Conservation (phyloP, 2,329 filamentous ascomycete species). For the Sporothrix protearum region DNA sequence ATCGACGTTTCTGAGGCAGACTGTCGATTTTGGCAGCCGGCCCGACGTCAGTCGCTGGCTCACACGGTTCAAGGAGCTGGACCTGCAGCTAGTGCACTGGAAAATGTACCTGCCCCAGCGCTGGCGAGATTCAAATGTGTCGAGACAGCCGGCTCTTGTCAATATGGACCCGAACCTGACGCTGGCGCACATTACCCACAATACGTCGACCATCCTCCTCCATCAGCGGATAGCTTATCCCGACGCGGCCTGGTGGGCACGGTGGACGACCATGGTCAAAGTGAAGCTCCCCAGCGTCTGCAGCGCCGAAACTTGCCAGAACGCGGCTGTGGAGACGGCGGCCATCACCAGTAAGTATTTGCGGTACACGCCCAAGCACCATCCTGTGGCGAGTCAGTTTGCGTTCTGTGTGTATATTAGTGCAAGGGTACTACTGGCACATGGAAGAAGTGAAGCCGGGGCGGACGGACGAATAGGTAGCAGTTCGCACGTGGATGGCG, state of each 20-base stretch:
- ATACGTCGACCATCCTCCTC: slow-evolving; percentile 48
- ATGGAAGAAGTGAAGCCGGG: slow-evolving; percentile 27
- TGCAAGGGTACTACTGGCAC: slow-evolving; percentile 39
- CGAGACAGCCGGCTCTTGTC: slow-evolving; percentile 31
- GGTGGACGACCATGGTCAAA: slow-evolving; percentile 21
- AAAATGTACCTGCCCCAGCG: slow-evolving; percentile 30
- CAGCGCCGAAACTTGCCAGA: slow-evolving; percentile 48
- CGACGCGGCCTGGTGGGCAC: slow-evolving; percentile 31
- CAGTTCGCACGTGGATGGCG: not conserved
- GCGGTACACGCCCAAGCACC: slow-evolving; percentile 35
- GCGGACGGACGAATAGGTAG: not conserved
- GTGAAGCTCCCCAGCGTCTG: slow-evolving; percentile 43
- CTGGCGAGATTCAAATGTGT: slow-evolving; percentile 37
- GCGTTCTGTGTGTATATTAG: slow-evolving; percentile 47
- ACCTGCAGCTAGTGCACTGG: slow-evolving; percentile 38
- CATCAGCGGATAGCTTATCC: slow-evolving; percentile 50
- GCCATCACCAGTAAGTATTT: slow-evolving; percentile 47
- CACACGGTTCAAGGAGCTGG: slow-evolving; percentile 42
- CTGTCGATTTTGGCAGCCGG: slow-evolving; percentile 34
- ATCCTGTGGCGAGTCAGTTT: slow-evolving; percentile 40
- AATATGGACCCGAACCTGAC: slow-evolving; percentile 50
- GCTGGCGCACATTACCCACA: slow-evolving; percentile 48
- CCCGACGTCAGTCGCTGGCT: slow-evolving; percentile 38
- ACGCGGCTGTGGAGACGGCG: slow-evolving; percentile 45
- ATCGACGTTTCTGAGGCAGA: slow-evolving; percentile 39